These are phyloP conservation scores for Corymbia calophylla DNA, from an alignment of 441 rosid genomes.

Conservation along the genomic window DNA sequence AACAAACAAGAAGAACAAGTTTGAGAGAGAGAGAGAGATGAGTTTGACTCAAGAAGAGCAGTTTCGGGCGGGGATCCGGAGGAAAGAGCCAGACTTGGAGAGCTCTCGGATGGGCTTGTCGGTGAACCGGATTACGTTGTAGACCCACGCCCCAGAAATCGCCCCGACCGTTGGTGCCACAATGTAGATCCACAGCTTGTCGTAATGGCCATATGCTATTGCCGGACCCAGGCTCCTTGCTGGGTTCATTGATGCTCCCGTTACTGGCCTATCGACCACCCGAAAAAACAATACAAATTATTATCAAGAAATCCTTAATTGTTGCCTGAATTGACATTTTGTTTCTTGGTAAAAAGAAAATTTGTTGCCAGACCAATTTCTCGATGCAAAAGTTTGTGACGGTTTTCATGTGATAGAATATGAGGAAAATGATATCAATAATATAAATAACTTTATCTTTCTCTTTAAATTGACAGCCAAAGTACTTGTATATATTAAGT, in stretches of 20 bases:
- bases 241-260: slow-evolving; percentile 2
- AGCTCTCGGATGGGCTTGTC: not conserved
- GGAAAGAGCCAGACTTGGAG: not conserved
- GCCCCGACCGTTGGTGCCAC: not conserved
- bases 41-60: not conserved
- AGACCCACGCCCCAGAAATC: not conserved
- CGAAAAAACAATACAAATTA: not conserved
- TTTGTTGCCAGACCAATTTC: not conserved
- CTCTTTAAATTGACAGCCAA: not conserved
- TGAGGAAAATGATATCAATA: not conserved
- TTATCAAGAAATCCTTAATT: not conserved
- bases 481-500: not conserved
- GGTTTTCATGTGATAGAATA: too few species aligned
- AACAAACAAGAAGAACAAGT: not conserved
- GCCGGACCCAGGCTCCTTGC: not conserved
- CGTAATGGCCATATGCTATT: not conserved
- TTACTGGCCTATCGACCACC: not conserved
- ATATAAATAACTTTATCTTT: not conserved
- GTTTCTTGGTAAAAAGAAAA: not conserved
- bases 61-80: not conserved
- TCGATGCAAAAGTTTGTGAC: too few species aligned
- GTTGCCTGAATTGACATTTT: not conserved
- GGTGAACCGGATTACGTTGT: not conserved
- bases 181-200: not conserved
- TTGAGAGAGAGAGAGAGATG: not conserved